Base-by-base conservation (phyloP, 768 basidiomycete genomes). In the Bullera alba region DNA sequence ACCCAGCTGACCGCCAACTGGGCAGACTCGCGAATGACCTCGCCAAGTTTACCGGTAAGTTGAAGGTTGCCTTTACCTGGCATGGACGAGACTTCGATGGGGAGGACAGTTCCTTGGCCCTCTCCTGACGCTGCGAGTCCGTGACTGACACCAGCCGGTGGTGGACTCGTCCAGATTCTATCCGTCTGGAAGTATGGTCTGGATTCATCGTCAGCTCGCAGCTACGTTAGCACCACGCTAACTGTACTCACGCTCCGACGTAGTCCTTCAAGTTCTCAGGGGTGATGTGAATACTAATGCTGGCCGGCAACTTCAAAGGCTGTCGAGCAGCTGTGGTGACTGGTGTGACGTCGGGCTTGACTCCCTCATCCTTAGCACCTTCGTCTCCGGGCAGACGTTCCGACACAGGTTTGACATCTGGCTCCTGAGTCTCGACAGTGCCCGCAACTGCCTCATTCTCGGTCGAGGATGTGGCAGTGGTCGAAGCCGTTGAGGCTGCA, bases 101-200 rank as follows among this genome's bases (percentile, higher is more conserved):
- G 92, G 90, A 97, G 93, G 36, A 96, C 87, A 4, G 89, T 86
- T 22, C 95, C 95, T 14, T 85, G 86, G 0, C 95, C 95, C 70
- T 97, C 97, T 1, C 93, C 93, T 22, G 93, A 76, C 72, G 97
- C 97, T 2, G 95, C 95, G 3, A 99, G 75, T 16, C 95, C 95
- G 14, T 90, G 95, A 65, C 84, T 86, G 27, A 99, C 95, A 28
- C 95, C 95, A 2, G 89, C 81, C 1, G 93, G 93, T 0, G 89
- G 87, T 0, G 81, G 74, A 28, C 76, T 75, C 14, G 79, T 78
- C 62, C 95, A 99, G 78, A 99, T 80, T 53, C 93, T 75, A 63
- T 97, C 93, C 73, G 88, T 88, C 72, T 96, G 88, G 71, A 95
- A 97, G 38, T 95, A 78, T 5, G 87, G 87, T 25, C 60, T 61